These are phyloP conservation scores for Aspergillus thermomutatus DNA, from an alignment of 2,329 filamentous ascomycete genomes.

Conservation along the genomic window DNA sequence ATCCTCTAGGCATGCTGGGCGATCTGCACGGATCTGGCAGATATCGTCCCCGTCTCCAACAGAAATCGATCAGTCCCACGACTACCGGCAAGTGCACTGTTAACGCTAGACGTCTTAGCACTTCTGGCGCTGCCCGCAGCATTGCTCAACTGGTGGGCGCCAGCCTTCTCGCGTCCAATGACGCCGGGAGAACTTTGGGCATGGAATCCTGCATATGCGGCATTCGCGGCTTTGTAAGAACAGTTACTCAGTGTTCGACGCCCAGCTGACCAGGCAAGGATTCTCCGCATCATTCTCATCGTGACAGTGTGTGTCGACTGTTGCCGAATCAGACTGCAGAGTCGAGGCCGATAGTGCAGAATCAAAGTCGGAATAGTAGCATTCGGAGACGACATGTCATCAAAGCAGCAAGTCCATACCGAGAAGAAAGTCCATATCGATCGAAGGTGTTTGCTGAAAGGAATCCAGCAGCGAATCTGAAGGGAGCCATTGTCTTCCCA, in stretches of 20 bases:
- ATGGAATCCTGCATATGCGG: not conserved
- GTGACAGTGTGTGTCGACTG: not conserved
- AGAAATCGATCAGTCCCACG: too few species aligned
- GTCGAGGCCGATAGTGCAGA: too few species aligned
- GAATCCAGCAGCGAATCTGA: not conserved
- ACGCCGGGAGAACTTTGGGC: not conserved
- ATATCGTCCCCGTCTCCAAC: not conserved
- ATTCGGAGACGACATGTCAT: not conserved
- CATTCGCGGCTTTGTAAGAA: not conserved
- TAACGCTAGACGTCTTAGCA: not conserved
- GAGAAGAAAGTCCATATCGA: not conserved
- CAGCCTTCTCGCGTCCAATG: not conserved
- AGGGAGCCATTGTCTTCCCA: not conserved
- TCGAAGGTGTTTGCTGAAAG: not conserved
- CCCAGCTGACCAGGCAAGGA: not conserved
- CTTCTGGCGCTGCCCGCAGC: not conserved
- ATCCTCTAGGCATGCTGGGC: not conserved
- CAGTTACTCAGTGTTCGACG: not conserved
- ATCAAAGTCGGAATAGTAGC: too few species aligned
- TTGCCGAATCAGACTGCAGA: not conserved
- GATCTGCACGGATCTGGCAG: not conserved
- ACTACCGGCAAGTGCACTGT: not conserved
- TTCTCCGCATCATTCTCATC: not conserved
- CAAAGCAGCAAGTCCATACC: not conserved
- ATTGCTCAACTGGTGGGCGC: too few species aligned